phyloP scores from a whole-genome alignment of 2,329 filamentous ascomycete species.

The Cryphonectria nitschkei region DNA sequence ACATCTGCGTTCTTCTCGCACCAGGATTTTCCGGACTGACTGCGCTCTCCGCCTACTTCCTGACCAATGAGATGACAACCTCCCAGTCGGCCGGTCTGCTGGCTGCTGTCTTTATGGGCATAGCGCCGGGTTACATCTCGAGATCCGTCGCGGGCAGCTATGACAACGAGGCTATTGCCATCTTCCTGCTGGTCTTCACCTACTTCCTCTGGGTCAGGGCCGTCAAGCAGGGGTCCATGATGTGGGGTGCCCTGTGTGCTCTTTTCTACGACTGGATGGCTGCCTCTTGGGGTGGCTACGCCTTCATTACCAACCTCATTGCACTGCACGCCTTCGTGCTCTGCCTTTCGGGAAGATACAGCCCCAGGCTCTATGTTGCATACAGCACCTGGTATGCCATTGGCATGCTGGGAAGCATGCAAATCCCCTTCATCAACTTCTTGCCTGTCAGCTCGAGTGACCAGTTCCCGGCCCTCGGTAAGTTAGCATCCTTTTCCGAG shows the following conservation, averaged over 20 bases:
- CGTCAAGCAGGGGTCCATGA: slow-evolving; percentile 91
- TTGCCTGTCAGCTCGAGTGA: slow-evolving; percentile 95
- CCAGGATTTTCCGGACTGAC: slow-evolving; percentile 94
- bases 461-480: slow-evolving; percentile 95
- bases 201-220: slow-evolving; percentile 99
- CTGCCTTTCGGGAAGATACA: slow-evolving; percentile 96
- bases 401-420: slow-evolving; percentile 96
- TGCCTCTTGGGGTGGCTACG: slow-evolving; percentile 98
- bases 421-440: slow-evolving; percentile 98
- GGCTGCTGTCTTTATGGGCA: slow-evolving; percentile 95
- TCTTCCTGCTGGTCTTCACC: slow-evolving; percentile 97
- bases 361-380: slow-evolving; percentile 89
- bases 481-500: slow-evolving; percentile 36
- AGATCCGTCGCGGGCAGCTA: slow-evolving; percentile 97
- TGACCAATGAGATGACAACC: slow-evolving; percentile 97
- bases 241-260: slow-evolving; percentile 93
- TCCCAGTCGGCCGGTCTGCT: slow-evolving; percentile 93
- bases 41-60: slow-evolving; percentile 87
- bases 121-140: slow-evolving; percentile 95
- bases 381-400: slow-evolving; percentile 99
- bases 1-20: slow-evolving; percentile 96
- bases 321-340: slow-evolving; percentile 93
- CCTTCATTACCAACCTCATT: slow-evolving; percentile 97
- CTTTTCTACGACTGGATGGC: slow-evolving; percentile 99
- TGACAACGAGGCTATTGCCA: slow-evolving; percentile 99